Evolutionary conservation across 2,329 filamentous ascomycete species (phyloP).

Genomic region (Fusarium pininemorale): DNA sequence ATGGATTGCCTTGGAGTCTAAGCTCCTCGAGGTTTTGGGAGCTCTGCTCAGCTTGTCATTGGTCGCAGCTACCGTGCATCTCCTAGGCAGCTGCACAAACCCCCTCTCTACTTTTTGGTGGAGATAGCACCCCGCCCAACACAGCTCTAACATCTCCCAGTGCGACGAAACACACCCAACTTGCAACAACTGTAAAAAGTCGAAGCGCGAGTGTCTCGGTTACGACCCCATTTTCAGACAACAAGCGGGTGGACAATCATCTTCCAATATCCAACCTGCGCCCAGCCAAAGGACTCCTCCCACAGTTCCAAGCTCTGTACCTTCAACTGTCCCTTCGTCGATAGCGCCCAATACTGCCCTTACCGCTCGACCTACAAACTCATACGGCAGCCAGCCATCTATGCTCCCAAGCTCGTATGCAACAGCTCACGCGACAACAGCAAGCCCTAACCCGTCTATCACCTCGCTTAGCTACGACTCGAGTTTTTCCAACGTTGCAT

Average conservation of each 20-base stretch:
- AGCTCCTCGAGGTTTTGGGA: slow-evolving; percentile 13
- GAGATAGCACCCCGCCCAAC: slow-evolving; percentile 32
- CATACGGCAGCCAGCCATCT: slow-evolving; percentile 58
- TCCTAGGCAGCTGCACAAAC: slow-evolving; percentile 19
- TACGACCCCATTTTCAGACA: slow-evolving; percentile 90
- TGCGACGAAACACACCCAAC: slow-evolving; percentile 96
- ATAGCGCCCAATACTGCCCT: slow-evolving; percentile 37
- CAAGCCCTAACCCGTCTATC: slow-evolving; percentile 46
- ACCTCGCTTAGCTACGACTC: slow-evolving; percentile 48
- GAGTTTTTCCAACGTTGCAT: slow-evolving; percentile 44
- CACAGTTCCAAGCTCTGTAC: slow-evolving; percentile 44
- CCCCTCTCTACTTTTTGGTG: slow-evolving; percentile 26
- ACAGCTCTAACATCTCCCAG: slow-evolving; percentile 52
- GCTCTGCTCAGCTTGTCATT: slow-evolving; percentile 29
- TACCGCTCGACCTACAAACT: slow-evolving; percentile 47
- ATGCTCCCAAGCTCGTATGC: slow-evolving; percentile 56
- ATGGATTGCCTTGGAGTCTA: slow-evolving; percentile 1
- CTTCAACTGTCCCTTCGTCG: slow-evolving; percentile 40
- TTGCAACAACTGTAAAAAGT: slow-evolving; percentile 90
- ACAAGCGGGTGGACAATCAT: slow-evolving; percentile 76
- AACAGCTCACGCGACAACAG: slow-evolving; percentile 45
- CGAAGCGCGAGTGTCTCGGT: slow-evolving; percentile 84
- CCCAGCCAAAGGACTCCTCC: slow-evolving; percentile 47
- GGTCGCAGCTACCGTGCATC: slow-evolving; percentile 16
- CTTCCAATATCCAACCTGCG: slow-evolving; percentile 60